phyloP scores from a whole-genome alignment of 257 asterid species.

The Capsicum pubescens region DNA sequence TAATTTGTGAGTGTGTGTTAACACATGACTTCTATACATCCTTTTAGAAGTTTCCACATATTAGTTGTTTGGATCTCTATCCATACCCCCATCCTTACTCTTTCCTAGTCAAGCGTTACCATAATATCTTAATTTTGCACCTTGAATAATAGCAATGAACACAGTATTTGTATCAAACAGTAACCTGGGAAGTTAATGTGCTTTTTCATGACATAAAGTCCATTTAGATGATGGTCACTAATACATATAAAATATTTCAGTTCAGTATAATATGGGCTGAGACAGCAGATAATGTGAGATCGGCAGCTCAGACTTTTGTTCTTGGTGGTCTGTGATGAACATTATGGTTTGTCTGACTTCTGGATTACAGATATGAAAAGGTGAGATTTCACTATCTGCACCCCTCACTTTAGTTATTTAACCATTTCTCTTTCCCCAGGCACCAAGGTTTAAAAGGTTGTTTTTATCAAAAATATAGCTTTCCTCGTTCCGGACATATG shows the following conservation, averaged over 20 bases:
- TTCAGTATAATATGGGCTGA: slow-evolving; percentile 94
- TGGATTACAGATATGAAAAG: slow-evolving; percentile 66
- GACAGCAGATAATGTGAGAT: slow-evolving; percentile 85
- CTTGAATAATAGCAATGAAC: not conserved
- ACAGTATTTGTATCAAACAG: not conserved
- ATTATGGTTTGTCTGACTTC: slow-evolving; percentile 80
- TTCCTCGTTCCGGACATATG: not conserved
- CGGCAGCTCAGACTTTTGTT: slow-evolving; percentile 81
- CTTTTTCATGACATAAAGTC: not conserved
- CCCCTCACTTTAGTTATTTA: not conserved
- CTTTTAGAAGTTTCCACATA: not conserved
- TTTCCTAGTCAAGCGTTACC: not conserved
- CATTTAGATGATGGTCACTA: not conserved
- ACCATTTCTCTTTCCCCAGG: not conserved
- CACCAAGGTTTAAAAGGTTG: not conserved
- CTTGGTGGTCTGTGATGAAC: slow-evolving; percentile 79
- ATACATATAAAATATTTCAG: slow-evolving; percentile 44
- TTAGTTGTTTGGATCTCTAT: not conserved
- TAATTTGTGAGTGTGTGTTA: not conserved
- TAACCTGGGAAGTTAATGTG: not conserved
- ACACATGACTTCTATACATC: not conserved
- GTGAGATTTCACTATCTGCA: slow-evolving; percentile 44
- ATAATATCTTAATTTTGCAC: not conserved
- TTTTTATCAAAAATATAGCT: not conserved
- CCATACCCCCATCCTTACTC: no score